These are phyloP conservation scores for Carex scoparia DNA, from an alignment of 176 grass and related monocot species.

Conservation along the genomic window DNA sequence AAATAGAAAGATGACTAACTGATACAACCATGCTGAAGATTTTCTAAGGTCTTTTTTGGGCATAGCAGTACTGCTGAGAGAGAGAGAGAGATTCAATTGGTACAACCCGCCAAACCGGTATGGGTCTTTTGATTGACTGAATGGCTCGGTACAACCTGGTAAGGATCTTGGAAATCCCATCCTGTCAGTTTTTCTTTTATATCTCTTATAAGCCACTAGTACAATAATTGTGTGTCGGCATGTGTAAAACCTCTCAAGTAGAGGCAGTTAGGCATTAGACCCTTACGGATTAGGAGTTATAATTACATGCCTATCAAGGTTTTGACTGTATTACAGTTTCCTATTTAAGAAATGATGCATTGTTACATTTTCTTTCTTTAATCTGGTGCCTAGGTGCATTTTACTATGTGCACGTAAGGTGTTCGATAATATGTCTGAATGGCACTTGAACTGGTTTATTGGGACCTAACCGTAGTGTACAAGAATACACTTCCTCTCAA, in stretches of 20 bases:
- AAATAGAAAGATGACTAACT: not conserved
- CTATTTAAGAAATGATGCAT: not conserved
- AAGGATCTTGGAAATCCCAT: not conserved
- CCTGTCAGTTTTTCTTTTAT: no score
- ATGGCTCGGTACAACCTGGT: not conserved
- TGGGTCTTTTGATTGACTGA: not conserved
- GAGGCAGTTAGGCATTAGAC: not conserved
- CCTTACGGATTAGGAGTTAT: not conserved
- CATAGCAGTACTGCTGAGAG: not conserved
- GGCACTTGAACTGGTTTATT: not conserved
- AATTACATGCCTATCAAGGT: not conserved
- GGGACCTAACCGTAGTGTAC: not conserved
- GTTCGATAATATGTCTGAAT: not conserved
- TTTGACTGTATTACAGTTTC: not conserved
- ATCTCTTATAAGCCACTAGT: not conserved
- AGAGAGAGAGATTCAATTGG: not conserved
- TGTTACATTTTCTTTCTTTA: not conserved
- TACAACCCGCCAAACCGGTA: not conserved
- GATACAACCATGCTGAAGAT: not conserved
- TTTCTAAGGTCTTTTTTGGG: not conserved
- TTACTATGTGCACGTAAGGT: not conserved
- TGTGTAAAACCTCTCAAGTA: not conserved
- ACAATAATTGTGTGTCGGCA: not conserved
- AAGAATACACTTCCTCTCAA: not conserved
- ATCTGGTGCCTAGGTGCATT: not conserved